A percentile compares a stretch with the other conserved stretches of the same genome.
Conservation (phyloP, 768 basidiomycete genomes). For the Rhodotorula sphaerocarpa region DNA sequence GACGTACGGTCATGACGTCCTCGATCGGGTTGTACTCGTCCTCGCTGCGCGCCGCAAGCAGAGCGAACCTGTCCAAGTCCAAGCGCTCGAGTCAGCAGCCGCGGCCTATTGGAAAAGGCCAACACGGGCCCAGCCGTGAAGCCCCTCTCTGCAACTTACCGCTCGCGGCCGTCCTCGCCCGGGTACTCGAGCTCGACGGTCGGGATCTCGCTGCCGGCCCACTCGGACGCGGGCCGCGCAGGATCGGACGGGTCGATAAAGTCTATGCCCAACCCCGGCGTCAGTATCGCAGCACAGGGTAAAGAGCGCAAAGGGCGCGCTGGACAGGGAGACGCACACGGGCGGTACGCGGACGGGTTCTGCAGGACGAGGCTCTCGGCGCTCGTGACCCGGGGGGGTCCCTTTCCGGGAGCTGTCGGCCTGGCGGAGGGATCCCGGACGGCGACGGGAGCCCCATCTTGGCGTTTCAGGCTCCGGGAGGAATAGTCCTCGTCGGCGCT, state of each 20-base stretch:
- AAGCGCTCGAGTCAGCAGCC: too few species aligned
- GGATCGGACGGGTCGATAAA: conserved; percentile 22
- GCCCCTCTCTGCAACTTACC: too few species aligned
- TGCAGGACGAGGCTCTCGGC: conserved; percentile 15
- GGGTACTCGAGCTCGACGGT: conserved; percentile 33
- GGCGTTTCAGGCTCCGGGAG: background rate
- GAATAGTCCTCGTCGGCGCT: conserved; percentile 19
- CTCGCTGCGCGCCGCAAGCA: conserved; percentile 22
- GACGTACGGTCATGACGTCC: conserved; percentile 30
- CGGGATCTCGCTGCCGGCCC: conserved; percentile 25
- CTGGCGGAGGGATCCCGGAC: background rate
- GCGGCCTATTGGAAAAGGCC: too few species aligned
- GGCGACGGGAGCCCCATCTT: conserved; percentile 7
- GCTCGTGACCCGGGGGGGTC: background rate
- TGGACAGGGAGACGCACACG: conserved; percentile 4
- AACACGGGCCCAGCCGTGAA: too few species aligned
- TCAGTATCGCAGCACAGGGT: background rate
- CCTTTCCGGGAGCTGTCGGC: too few species aligned
- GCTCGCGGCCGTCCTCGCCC: conserved; percentile 18
- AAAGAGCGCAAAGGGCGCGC: too few species aligned
- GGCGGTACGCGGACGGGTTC: conserved; percentile 5
- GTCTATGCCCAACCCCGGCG: background rate
- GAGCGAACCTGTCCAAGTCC: conserved; percentile 1
- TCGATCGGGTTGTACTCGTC: conserved; percentile 39
- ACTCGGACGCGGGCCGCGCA: background rate